phyloP scores from a whole-genome alignment of 192 early-diverging fungal species.

The Entomortierella beljakovae region DNA sequence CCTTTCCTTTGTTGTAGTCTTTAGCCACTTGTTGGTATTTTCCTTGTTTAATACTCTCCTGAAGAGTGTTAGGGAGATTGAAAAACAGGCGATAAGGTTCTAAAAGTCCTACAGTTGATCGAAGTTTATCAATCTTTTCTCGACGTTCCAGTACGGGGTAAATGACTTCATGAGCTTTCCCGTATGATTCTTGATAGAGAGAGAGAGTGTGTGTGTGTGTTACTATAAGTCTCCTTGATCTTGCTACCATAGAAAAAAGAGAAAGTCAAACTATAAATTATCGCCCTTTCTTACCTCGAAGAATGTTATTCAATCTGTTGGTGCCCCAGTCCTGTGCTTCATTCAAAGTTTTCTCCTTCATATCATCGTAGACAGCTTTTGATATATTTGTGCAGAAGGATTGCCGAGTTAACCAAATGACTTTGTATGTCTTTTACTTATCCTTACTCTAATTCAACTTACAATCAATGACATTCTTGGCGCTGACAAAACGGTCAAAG shows the following conservation, averaged over 20 bases:
- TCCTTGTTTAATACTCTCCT: slow-evolving; percentile 85
- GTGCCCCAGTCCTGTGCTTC: slow-evolving; percentile 86
- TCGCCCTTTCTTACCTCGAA: slow-evolving; percentile 70
- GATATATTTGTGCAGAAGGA: neutral
- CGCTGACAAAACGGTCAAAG: slow-evolving; percentile 96
- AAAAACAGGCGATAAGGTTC: slow-evolving; percentile 98
- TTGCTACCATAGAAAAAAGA: too few relatives aligned
- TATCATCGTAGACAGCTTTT: slow-evolving; percentile 84
- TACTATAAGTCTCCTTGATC: too few relatives aligned
- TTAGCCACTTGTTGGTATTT: slow-evolving; percentile 92
- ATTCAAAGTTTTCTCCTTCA: slow-evolving; percentile 87
- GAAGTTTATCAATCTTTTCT: slow-evolving; percentile 90
- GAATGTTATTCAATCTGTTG: slow-evolving; percentile 69
- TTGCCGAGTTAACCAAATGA: too few relatives aligned
- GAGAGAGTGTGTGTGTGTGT: too few relatives aligned
- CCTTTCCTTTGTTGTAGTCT: slow-evolving; percentile 96
- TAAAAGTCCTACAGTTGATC: slow-evolving; percentile 89
- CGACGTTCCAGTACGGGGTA: slow-evolving; percentile 88
- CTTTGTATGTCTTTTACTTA: neutral
- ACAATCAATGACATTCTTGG: slow-evolving; percentile 95
- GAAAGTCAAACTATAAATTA: too few relatives aligned
- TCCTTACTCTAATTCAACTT: too few relatives aligned
- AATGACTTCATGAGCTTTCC: slow-evolving; percentile 85
- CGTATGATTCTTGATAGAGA: slow-evolving; percentile 72
- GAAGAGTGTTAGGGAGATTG: slow-evolving; percentile 90